Conservation (phyloP, 805 yeast genomes). For the Myxozyma neotropica region DNA sequence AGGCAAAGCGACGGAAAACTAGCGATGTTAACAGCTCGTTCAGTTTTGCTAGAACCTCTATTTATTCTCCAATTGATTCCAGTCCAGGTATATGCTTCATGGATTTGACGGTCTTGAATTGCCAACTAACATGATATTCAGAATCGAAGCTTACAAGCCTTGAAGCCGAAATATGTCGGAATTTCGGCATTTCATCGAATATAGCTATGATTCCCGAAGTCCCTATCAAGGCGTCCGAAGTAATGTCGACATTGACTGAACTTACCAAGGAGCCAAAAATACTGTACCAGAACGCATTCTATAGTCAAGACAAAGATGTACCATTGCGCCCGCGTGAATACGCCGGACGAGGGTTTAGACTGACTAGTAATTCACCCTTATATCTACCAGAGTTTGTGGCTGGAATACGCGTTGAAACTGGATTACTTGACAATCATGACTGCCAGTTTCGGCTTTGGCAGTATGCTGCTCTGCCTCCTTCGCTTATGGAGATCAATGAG, state of each 20-base stretch:
- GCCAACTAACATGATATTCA: neutral
- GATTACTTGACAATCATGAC: constrained; percentile 8
- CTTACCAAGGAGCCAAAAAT: constrained; percentile 47
- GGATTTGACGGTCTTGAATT: neutral
- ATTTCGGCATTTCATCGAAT: constrained; percentile 1
- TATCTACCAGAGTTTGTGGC: constrained; percentile 39
- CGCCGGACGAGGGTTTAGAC: constrained; percentile 64
- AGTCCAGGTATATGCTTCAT: neutral
- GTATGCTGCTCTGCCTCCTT: constrained; percentile 55
- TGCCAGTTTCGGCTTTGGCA: constrained; percentile 36
- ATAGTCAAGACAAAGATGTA: constrained; percentile 54
- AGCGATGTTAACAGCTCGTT: neutral
- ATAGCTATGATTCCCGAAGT: constrained; percentile 11
- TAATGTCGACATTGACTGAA: constrained; percentile 49
- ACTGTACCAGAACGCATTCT: constrained; percentile 66
- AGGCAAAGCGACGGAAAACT: neutral
- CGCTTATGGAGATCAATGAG: constrained; percentile 43
- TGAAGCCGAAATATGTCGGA: neutral
- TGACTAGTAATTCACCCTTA: constrained; percentile 48
- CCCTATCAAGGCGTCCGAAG: constrained; percentile 36
- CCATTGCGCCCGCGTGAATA: constrained; percentile 59
- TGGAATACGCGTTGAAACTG: constrained; percentile 15
- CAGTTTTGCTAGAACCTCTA: neutral
- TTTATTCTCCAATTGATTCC: neutral
- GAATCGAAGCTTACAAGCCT: constrained; percentile 3